Percentiles rank a stretch among this genome's conserved stretches.
Evolutionary conservation across 75 land plant genomes (phyloP).

Genomic region (Cryptomeria japonica): DNA sequence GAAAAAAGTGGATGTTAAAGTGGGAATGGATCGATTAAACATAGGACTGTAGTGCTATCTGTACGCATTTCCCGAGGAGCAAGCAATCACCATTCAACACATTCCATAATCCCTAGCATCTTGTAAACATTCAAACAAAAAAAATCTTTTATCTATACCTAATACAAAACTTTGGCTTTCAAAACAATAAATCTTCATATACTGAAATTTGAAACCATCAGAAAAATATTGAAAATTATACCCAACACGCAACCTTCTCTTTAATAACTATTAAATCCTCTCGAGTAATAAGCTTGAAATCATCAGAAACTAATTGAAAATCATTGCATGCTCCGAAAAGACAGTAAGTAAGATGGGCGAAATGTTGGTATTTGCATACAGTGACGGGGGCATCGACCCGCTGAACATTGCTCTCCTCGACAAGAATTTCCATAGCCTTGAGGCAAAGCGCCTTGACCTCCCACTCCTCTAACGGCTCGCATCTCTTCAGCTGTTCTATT

Average conservation of each 20-base stretch:
- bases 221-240: no score
- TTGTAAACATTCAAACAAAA: background rate
- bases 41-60: no score
- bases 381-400: constrained; percentile 96
- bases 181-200: background rate
- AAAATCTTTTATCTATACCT: background rate
- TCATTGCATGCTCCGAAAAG: background rate
- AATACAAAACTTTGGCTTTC: background rate
- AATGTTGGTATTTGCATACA: constrained; percentile 29
- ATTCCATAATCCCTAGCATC: background rate
- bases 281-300: no score
- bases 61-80: background rate
- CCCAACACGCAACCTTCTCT: background rate
- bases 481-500: constrained; percentile 95
- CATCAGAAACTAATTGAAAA: background rate
- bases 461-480: constrained; percentile 94
- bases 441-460: constrained; percentile 96
- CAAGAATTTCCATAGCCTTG: constrained; percentile 98
- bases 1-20: no score
- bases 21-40: no score
- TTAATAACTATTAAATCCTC: background rate
- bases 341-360: background rate
- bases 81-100: background rate
- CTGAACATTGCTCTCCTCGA: constrained; percentile 94
- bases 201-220: background rate